phyloP scores from a whole-genome alignment of 2,329 filamentous ascomycete species.

The Hymenoscyphus occultus region DNA sequence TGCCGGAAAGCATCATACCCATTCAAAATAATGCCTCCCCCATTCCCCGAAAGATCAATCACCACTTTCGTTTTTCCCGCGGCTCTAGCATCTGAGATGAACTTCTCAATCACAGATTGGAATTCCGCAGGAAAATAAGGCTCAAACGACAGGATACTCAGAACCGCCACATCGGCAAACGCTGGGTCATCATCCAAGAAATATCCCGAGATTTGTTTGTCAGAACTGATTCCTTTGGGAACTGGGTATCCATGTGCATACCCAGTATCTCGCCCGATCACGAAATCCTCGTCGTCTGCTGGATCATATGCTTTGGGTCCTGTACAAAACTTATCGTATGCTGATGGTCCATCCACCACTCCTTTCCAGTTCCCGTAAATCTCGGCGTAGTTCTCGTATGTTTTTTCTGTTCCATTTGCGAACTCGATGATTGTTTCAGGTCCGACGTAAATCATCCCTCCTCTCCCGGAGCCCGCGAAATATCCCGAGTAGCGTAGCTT shows the following conservation, averaged over 20 bases:
- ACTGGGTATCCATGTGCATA: conserved; percentile 27
- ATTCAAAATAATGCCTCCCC: conserved; percentile 50
- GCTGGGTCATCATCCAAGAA: conserved; percentile 24
- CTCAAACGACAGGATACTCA: conserved; percentile 28
- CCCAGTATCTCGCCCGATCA: neutral
- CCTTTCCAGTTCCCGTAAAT: conserved; percentile 34
- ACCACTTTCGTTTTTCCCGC: conserved; percentile 56
- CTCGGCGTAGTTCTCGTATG: conserved; percentile 37
- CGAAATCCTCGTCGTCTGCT: conserved; percentile 7
- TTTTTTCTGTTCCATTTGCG: conserved; percentile 38
- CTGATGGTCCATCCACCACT: conserved; percentile 27
- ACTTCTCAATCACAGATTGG: conserved; percentile 30
- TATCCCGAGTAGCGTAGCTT: conserved; percentile 32
- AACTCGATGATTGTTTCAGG: conserved; percentile 38
- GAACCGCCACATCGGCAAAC: conserved; percentile 29
- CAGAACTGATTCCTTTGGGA: conserved; percentile 26
- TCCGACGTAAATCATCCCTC: conserved; percentile 39
- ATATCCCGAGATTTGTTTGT: conserved; percentile 29
- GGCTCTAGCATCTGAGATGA: conserved; percentile 46
- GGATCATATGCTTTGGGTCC: conserved; percentile 24
- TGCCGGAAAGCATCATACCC: conserved; percentile 50
- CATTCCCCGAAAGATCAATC: conserved; percentile 59
- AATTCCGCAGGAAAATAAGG: conserved; percentile 25
- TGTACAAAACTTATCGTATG: conserved; percentile 29
- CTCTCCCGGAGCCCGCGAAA: conserved; percentile 37